Conservation (phyloP, 2,329 filamentous ascomycete genomes). For the Colletotrichum lupini region DNA sequence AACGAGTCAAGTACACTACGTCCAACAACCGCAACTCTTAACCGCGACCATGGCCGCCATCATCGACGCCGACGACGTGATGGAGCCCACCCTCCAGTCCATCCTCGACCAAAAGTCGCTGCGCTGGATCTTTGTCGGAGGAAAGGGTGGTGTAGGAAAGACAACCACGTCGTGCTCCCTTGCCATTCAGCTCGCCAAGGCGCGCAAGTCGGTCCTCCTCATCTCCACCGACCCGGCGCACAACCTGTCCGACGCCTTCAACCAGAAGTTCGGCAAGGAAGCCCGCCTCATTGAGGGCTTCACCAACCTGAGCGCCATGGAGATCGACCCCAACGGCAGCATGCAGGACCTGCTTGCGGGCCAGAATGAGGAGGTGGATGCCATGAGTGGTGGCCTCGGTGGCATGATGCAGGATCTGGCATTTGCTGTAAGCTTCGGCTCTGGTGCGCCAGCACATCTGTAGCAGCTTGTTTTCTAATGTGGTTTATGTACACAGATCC, state of each 20-base stretch:
- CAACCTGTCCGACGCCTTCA: conserved; percentile 97
- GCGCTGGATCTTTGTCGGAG: conserved; percentile 98
- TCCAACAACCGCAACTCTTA: neutral
- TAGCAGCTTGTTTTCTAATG: neutral
- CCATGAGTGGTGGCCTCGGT: conserved; percentile 80
- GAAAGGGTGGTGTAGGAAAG: conserved; percentile 98
- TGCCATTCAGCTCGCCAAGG: conserved; percentile 95
- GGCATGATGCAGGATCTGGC: conserved; percentile 99
- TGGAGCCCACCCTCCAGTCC: conserved; percentile 93
- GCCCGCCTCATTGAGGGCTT: conserved; percentile 93
- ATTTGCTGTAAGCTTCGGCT: conserved; percentile 76
- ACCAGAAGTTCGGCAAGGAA: conserved; percentile 99
- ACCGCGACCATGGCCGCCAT: conserved; percentile 52
- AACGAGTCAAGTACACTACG: neutral
- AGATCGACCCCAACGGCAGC: conserved; percentile 97
- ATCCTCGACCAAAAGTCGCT: conserved; percentile 95
- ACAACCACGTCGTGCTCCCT: conserved; percentile 99
- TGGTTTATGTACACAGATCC: conserved; percentile 73
- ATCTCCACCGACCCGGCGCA: conserved; percentile 99
- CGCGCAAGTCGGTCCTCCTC: conserved; percentile 93
- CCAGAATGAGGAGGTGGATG: conserved; percentile 73
- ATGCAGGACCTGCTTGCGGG: conserved; percentile 93
- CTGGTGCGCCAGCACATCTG: neutral
- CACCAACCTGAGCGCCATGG: conserved; percentile 95
- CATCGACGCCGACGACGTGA: conserved; percentile 74